Evolutionary conservation across 768 basidiomycete species (phyloP).

Genomic region (Pseudohyphozyma bogoriensis): DNA sequence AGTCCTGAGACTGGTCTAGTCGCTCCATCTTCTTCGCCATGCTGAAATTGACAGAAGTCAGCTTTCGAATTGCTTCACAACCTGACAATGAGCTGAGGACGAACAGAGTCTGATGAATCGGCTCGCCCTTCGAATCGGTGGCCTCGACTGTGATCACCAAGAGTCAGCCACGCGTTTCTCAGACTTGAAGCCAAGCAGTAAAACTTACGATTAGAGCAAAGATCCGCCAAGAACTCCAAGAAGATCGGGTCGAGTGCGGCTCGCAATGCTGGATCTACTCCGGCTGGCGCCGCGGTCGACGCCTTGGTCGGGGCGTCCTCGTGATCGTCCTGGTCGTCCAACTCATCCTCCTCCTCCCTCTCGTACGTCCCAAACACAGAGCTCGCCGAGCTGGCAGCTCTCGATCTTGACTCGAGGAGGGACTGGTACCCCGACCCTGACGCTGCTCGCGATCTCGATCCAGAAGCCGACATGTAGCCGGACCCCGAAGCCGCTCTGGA

Average conservation of each 20-base stretch:
- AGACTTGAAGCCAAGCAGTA: not conserved
- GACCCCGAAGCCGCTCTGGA: constrained; percentile 24
- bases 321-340: constrained; percentile 16
- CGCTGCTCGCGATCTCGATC: constrained; percentile 24
- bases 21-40: constrained; percentile 98
- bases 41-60: no score
- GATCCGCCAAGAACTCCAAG: constrained; percentile 71
- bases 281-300: constrained; percentile 13
- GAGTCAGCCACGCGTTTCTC: not conserved
- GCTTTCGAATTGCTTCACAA: no score
- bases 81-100: no score
- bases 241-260: constrained; percentile 80
- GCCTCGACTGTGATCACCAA: constrained; percentile 63
- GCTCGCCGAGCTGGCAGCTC: constrained; percentile 22
- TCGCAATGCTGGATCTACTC: constrained; percentile 54
- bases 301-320: constrained; percentile 12
- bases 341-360: constrained; percentile 26
- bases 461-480: constrained; percentile 19
- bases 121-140: constrained; percentile 86
- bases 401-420: constrained; percentile 21
- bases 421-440: constrained; percentile 26
- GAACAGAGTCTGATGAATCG: constrained; percentile 91
- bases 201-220: constrained; percentile 80
- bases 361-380: constrained; percentile 21
- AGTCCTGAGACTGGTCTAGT: constrained; percentile 89